Evolutionary conservation across 2,329 filamentous ascomycete genomes (phyloP), one percentile per base, ranked within the genome.

Genomic region (Mycosphaerella sp.): DNA sequence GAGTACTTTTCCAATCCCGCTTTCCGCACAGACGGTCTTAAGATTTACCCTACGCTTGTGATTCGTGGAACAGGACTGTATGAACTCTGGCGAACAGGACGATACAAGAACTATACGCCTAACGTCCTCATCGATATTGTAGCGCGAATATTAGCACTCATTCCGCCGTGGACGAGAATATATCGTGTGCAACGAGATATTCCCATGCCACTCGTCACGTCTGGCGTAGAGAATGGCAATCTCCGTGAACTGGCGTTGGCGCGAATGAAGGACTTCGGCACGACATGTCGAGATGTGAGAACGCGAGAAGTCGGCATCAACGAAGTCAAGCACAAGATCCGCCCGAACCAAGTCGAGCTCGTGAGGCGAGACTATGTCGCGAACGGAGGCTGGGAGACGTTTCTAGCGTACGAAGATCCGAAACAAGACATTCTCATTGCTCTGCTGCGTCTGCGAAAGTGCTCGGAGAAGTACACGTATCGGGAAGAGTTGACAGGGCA

Each of bases 241-340:
- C 75, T 98, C 35, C 84, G 93, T 56, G 93, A 98, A 70, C 75
- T 98, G 43, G 91, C 93, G 0, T 75, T 98, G 49, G 89, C 90
- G n/a, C 80, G 93, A 17, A 98, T 98, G 94, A 96, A 96, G 71
- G 93, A 98, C 68, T 97, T 98, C 62, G 94, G 94, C 44, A 98
- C 93, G 0, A 89, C 88, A 1, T 98, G 94, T 68, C 88, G 94
- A 58, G 93, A 98, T 64, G 93, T 98, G 18, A 85, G 93, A 12
- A 98, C 93, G 1, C 83, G 93, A 54, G 93, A 98, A 72, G 93
- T 98, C 18, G 93, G 93, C 53, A 90, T 98, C 72, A 98, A 98
- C 69, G 93, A 98, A 73, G 91, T 98, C 59, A 98, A 98, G 75
- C 85, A 98, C 76, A 97, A 97, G 75, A 96, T 98, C 61, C 80